These are phyloP conservation scores for Lithospermum erythrorhizon DNA, from an alignment of 257 asterid genomes.

Conservation along the genomic window DNA sequence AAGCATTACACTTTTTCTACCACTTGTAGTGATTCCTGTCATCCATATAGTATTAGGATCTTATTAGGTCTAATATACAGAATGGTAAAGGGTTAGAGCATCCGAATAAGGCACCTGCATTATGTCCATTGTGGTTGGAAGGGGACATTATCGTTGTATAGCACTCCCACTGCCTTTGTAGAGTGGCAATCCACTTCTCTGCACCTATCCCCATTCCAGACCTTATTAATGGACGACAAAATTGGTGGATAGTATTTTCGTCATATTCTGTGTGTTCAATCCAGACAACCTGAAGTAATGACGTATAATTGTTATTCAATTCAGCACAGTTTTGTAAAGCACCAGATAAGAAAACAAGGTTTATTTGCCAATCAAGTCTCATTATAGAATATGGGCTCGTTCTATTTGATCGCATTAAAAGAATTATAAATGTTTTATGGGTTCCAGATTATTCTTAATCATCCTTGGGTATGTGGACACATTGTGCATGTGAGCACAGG, in stretches of 20 bases:
- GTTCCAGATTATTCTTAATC: too few species aligned
- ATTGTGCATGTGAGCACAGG: too few species aligned
- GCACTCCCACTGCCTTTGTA: conserved; percentile 58
- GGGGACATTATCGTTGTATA: conserved; percentile 38
- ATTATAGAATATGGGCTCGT: too few species aligned
- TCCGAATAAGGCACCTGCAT: conserved; percentile 34
- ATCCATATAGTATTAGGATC: conserved; percentile 7
- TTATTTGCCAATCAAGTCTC: too few species aligned
- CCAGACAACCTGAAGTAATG: conserved; percentile 63
- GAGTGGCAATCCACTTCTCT: conserved; percentile 59
- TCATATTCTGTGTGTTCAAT: conserved; percentile 72
- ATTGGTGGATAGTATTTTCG: conserved; percentile 35
- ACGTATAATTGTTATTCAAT: neutral
- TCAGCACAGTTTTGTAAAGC: too few species aligned
- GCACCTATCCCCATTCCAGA: conserved; percentile 83
- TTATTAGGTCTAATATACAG: neutral
- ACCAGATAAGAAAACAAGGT: too few species aligned
- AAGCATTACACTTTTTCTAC: conserved; percentile 47
- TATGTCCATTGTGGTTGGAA: conserved; percentile 29
- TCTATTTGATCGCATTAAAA: too few species aligned
- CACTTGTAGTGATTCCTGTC: conserved; percentile 40
- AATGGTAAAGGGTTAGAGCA: neutral
- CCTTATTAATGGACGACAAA: conserved; percentile 52
- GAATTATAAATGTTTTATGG: too few species aligned
- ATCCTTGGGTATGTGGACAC: too few species aligned